Percentiles rank a stretch among this genome's conserved stretches.
phyloP scores from a whole-genome alignment of 75 land plant genomes.

The Picea sitchensis region DNA sequence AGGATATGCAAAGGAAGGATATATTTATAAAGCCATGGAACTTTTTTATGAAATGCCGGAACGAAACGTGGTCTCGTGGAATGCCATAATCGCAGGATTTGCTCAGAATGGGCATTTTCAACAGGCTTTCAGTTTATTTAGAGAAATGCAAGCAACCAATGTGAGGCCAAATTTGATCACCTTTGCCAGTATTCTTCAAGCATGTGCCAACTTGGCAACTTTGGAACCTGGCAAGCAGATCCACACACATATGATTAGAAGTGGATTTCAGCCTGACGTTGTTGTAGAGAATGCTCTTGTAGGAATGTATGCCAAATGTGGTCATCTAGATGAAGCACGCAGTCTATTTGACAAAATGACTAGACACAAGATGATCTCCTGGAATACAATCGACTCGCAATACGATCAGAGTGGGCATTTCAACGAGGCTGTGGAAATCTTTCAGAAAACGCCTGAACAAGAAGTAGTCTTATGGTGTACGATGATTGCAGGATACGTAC shows the following conservation, averaged over 20 bases:
- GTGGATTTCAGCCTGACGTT: conserved; percentile 19
- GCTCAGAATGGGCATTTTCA: conserved; percentile 12
- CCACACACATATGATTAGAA: conserved; percentile 20
- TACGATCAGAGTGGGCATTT: conserved; percentile 34
- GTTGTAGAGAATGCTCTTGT: conserved; percentile 25
- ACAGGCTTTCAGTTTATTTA: conserved; percentile 27
- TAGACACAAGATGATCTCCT: conserved; percentile 18
- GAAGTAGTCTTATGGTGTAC: conserved; percentile 49
- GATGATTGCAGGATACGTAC: conserved; percentile 54
- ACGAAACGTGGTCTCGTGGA: conserved; percentile 29
- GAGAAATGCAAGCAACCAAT: conserved; percentile 12
- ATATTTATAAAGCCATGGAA: conserved; percentile 15
- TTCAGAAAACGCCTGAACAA: conserved; percentile 36
- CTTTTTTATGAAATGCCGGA: conserved; percentile 18
- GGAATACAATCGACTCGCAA: conserved; percentile 35
- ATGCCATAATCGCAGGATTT: conserved; percentile 41
- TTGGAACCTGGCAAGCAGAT: conserved; percentile 27
- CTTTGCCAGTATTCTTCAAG: conserved; percentile 26
- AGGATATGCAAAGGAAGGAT: conserved; percentile 32
- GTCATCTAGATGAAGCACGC: conserved; percentile 23
- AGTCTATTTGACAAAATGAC: conserved; percentile 26
- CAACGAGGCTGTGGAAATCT: conserved; percentile 31
- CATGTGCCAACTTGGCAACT: conserved; percentile 25
- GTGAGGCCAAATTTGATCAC: conserved; percentile 22
- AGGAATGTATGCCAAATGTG: conserved; percentile 55